phyloP scores from a whole-genome alignment of 169 alveolate genomes.

The Plasmodium adleri region DNA sequence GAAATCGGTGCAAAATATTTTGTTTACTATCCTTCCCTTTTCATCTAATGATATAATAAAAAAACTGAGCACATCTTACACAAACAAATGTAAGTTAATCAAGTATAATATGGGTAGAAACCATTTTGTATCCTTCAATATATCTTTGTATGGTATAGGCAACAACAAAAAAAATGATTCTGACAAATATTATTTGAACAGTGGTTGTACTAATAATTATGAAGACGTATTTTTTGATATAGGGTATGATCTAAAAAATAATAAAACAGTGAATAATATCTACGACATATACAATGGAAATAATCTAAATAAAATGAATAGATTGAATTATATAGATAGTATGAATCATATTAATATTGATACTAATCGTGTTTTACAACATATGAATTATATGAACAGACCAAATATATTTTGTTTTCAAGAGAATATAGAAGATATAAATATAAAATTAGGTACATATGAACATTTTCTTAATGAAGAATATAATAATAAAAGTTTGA shows the following conservation, averaged over 20 bases:
- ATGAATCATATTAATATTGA: too few species aligned
- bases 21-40: slow-evolving; percentile 22
- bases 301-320: neutral
- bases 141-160: neutral
- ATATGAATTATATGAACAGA: too few species aligned
- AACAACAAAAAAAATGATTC: neutral
- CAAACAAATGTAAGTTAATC: slow-evolving; percentile 10
- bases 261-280: neutral
- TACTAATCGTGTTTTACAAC: too few species aligned
- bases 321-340: too few species aligned
- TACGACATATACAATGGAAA: neutral
- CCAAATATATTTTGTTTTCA: too few species aligned
- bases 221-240: too few species aligned
- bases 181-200: too few species aligned
- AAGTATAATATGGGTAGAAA: neutral
- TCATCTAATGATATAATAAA: slow-evolving; percentile 33
- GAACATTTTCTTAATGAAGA: too few species aligned
- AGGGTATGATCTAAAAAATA: neutral
- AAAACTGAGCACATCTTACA: slow-evolving; percentile 9
- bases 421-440: too few species aligned
- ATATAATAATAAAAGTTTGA: too few species aligned
- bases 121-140: slow-evolving; percentile 16
- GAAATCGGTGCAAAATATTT: slow-evolving; percentile 32
- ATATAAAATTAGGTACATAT: too few species aligned
- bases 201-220: too few species aligned